Conservation (phyloP, 2,329 filamentous ascomycete genomes). For the Colletotrichum musicola region DNA sequence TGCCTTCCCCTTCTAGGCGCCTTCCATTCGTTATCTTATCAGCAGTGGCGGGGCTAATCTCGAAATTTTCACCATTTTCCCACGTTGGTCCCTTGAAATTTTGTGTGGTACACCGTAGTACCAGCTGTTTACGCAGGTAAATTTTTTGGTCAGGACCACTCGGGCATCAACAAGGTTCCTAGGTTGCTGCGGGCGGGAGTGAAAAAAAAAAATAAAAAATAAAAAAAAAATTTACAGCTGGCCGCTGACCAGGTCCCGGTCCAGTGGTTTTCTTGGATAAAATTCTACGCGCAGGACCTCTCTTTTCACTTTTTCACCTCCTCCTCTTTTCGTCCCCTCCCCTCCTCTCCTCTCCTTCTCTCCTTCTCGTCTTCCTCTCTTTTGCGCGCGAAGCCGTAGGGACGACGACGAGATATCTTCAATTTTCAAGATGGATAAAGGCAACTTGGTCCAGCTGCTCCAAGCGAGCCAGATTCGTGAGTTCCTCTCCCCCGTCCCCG, state of each 20-base stretch:
- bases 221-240: slow-evolving; percentile 20
- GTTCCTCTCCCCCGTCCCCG: slow-evolving; percentile 51
- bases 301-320: slow-evolving; percentile 34
- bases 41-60: slow-evolving; percentile 33
- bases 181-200: too few relatives aligned
- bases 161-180: slow-evolving; percentile 32
- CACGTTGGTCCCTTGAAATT: slow-evolving; percentile 35
- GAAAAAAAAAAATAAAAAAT: background rate
- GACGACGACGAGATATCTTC: slow-evolving; percentile 35
- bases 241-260: slow-evolving; percentile 19
- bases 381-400: slow-evolving; percentile 24
- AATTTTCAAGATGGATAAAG: slow-evolving; percentile 58
- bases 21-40: slow-evolving; percentile 39
- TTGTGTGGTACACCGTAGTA: slow-evolving; percentile 14
- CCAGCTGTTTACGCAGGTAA: background rate
- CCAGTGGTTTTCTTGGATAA: slow-evolving; percentile 27
- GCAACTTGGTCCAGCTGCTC: slow-evolving; percentile 87
- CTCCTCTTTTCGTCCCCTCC: slow-evolving; percentile 28
- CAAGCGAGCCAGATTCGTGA: slow-evolving; percentile 89
- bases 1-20: background rate
- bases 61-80: slow-evolving; percentile 36
- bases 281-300: slow-evolving; percentile 35
- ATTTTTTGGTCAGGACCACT: slow-evolving; percentile 26
- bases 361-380: slow-evolving; percentile 11
- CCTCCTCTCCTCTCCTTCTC: slow-evolving; percentile 29